Conservation (phyloP, 768 basidiomycete genomes). For the Porpolomopsis calyptriformis region DNA sequence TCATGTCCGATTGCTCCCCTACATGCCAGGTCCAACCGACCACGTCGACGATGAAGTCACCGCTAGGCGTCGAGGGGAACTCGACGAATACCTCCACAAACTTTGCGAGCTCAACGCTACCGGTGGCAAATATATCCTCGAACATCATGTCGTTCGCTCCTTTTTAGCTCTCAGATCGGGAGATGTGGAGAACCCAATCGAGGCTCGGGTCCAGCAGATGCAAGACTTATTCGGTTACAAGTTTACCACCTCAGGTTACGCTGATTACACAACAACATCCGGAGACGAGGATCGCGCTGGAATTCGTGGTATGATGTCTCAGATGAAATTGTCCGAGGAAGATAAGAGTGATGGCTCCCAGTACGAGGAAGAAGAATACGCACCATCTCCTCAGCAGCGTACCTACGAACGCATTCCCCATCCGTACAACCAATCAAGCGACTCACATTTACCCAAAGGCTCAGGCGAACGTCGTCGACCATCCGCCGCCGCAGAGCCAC, state of each 20-base stretch:
- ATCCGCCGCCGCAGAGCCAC: conserved; percentile 22
- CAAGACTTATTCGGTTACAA: conserved; percentile 36
- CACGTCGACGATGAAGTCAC: conserved; percentile 79
- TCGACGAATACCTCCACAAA: conserved; percentile 80
- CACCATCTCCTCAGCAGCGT: conserved; percentile 31
- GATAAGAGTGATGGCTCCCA: conserved; percentile 55
- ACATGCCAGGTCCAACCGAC: conserved; percentile 91
- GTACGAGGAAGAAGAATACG: conserved; percentile 50
- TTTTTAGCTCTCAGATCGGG: conserved; percentile 84
- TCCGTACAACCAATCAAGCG: conserved; percentile 26
- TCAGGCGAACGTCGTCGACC: conserved; percentile 20
- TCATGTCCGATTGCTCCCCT: conserved; percentile 73
- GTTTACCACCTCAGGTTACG: conserved; percentile 19
- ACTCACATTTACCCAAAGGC: conserved; percentile 1
- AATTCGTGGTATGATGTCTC: conserved; percentile 41
- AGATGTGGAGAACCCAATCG: conserved; percentile 63
- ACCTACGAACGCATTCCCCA: conserved; percentile 27
- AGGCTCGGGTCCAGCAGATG: conserved; percentile 49
- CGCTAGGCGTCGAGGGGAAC: conserved; percentile 64
- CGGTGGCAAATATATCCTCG: conserved; percentile 70
- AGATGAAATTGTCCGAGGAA: conserved; percentile 33
- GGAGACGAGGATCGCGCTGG: conserved; percentile 32
- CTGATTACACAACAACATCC: conserved; percentile 20
- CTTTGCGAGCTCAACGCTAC: conserved; percentile 60
- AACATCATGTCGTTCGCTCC: conserved; percentile 65